phyloP scores from a whole-genome alignment of 208 protist species.

The Crithidia fasciculata region DNA sequence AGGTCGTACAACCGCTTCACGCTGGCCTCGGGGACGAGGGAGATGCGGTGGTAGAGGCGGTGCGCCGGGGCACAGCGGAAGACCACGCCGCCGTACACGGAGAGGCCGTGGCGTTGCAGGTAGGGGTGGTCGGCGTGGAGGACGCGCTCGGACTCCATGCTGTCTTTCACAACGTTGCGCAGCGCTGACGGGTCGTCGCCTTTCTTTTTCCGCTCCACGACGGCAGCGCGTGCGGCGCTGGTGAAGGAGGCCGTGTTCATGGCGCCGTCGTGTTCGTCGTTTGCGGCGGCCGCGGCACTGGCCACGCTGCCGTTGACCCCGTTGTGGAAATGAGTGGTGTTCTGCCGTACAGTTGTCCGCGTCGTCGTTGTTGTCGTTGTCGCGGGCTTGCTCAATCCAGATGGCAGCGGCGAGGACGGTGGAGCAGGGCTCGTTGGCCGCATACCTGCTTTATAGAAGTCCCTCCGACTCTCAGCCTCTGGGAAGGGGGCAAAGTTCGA shows the following conservation, averaged over 20 bases:
- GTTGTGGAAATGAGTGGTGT: conserved; percentile 1
- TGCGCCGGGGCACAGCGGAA: conserved; percentile 54
- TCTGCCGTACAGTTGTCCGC: conserved; percentile 9
- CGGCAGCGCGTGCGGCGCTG: not conserved
- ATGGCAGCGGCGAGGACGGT: not conserved
- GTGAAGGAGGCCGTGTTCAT: not conserved
- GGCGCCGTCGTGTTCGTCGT: conserved; percentile 2
- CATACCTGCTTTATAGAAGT: not conserved
- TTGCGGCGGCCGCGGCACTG: not conserved
- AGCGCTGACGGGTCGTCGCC: conserved; percentile 13
- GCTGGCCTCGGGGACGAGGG: conserved; percentile 28
- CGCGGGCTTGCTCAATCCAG: not conserved
- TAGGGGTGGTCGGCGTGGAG: conserved; percentile 51
- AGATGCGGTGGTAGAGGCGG: conserved; percentile 54
- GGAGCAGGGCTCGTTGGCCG: not conserved
- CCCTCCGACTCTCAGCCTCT: not conserved
- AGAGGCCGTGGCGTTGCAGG: conserved; percentile 44
- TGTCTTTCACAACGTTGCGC: conserved; percentile 40
- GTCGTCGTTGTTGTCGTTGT: not conserved
- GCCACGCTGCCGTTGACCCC: conserved; percentile 6
- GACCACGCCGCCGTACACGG: conserved; percentile 50
- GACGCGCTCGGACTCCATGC: conserved; percentile 32
- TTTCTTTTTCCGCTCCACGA: not conserved
- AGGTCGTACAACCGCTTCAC: conserved; percentile 22
- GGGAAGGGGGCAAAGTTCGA: not conserved